These are phyloP conservation scores for Triangularia verruculosa DNA, from an alignment of 2,329 filamentous ascomycete species.

Conservation along the genomic window DNA sequence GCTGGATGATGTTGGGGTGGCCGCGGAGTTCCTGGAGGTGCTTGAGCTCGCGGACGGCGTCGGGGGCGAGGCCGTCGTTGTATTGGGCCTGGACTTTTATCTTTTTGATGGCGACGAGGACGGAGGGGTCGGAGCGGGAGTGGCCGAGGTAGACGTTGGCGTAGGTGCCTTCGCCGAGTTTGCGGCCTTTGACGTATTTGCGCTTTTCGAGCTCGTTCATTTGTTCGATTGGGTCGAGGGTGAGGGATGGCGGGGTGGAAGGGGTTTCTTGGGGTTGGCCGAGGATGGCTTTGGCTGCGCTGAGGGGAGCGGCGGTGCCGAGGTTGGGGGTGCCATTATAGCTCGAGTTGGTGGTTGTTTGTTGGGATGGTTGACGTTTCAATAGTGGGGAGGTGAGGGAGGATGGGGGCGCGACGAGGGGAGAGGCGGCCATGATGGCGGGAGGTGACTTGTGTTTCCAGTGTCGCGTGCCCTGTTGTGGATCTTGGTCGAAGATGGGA, in stretches of 20 bases:
- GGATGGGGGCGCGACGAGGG: constrained; percentile 41
- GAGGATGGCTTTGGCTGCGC: background rate
- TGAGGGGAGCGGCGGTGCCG: background rate
- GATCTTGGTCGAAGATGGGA: background rate
- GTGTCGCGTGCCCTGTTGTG: background rate
- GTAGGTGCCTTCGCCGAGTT: constrained; percentile 94
- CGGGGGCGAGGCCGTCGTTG: constrained; percentile 87
- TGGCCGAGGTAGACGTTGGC: constrained; percentile 92
- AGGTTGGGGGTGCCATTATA: constrained; percentile 1
- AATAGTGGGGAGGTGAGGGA: background rate
- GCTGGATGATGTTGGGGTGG: constrained; percentile 94
- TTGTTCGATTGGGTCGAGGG: constrained; percentile 68
- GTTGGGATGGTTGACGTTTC: background rate
- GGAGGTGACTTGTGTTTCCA: background rate
- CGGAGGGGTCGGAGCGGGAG: constrained; percentile 66
- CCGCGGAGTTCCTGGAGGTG: constrained; percentile 82
- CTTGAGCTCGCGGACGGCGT: constrained; percentile 93
- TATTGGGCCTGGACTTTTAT: constrained; percentile 85
- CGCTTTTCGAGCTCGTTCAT: constrained; percentile 77
- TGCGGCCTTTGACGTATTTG: constrained; percentile 83
- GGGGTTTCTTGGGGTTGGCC: constrained; percentile 28
- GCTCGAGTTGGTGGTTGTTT: constrained; percentile 2
- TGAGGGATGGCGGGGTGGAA: constrained; percentile 33
- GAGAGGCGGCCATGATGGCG: constrained; percentile 45
- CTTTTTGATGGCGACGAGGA: constrained; percentile 87